phyloP scores from a whole-genome alignment of 768 basidiomycete genomes.

The Lactarius sanguifluus region DNA sequence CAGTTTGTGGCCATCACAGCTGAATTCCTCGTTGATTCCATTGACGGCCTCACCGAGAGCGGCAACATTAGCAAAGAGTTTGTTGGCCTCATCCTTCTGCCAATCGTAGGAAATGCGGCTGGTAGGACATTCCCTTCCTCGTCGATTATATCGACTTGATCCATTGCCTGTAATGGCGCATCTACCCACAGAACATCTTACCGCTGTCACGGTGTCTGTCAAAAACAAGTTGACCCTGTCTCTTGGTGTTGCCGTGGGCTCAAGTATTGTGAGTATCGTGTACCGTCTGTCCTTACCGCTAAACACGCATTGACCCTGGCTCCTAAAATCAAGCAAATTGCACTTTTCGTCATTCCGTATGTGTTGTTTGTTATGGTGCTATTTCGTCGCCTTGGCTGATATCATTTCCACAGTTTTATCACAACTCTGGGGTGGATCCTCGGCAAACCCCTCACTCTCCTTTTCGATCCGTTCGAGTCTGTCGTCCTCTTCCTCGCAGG shows the following conservation, averaged over 20 bases:
- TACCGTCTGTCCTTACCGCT: slow-evolving; percentile 3
- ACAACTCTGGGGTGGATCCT: slow-evolving; percentile 78
- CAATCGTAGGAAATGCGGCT: slow-evolving; percentile 89
- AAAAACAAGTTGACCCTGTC: slow-evolving; percentile 88
- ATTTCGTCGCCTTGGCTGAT: slow-evolving; percentile 7
- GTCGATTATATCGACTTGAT: slow-evolving; percentile 8
- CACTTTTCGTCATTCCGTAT: slow-evolving; percentile 82
- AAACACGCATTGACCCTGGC: background rate
- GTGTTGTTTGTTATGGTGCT: slow-evolving; percentile 33
- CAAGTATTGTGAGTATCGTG: slow-evolving; percentile 60
- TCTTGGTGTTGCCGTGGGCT: slow-evolving; percentile 87
- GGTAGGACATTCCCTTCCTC: slow-evolving; percentile 40
- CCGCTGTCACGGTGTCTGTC: slow-evolving; percentile 87
- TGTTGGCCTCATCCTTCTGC: slow-evolving; percentile 83
- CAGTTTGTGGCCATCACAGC: slow-evolving; percentile 55
- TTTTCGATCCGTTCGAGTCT: slow-evolving; percentile 90
- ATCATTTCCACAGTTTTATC: slow-evolving; percentile 52
- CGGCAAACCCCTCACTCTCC: slow-evolving; percentile 72
- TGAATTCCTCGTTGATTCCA: slow-evolving; percentile 74
- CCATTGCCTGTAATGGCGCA: slow-evolving; percentile 3
- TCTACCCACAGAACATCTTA: slow-evolving; percentile 66
- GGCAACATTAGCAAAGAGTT: slow-evolving; percentile 73
- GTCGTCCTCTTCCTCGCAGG: slow-evolving; percentile 56
- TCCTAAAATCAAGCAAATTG: slow-evolving; percentile 61
- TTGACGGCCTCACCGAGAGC: slow-evolving; percentile 61